Conservation (phyloP, 1,139 yeast genomes). For the Zhuliangozyma parablackwelliae region DNA sequence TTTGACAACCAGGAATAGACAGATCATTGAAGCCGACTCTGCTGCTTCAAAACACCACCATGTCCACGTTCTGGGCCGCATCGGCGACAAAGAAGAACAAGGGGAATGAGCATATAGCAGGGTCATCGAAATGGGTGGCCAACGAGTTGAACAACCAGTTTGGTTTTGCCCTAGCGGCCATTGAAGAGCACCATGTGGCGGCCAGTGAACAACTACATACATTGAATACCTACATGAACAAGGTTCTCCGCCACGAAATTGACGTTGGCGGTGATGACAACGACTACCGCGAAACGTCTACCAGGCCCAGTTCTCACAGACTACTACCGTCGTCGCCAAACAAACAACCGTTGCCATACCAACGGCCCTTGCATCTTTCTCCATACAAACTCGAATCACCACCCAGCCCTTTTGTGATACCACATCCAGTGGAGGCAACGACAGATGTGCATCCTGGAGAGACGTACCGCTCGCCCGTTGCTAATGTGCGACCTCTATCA, state of each 20-base stretch:
- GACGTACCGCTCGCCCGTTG: too few species aligned
- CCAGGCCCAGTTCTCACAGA: neutral
- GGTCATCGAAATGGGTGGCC: conserved; percentile 38
- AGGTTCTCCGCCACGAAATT: conserved; percentile 6
- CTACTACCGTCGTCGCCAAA: neutral
- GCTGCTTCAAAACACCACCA: neutral
- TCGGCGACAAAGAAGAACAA: conserved; percentile 24
- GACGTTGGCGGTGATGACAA: too few species aligned
- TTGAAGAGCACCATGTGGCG: conserved; percentile 17
- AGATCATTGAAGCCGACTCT: too few species aligned
- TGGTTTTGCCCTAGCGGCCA: conserved; percentile 21
- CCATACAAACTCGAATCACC: too few species aligned
- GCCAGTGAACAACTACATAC: conserved; percentile 13
- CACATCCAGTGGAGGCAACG: too few species aligned
- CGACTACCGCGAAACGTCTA: too few species aligned
- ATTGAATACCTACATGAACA: conserved; percentile 20
- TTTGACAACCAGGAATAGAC: too few species aligned
- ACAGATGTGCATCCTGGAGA: too few species aligned
- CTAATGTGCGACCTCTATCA: too few species aligned
- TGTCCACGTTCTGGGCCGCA: conserved; percentile 32
- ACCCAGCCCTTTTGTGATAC: too few species aligned
- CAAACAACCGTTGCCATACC: neutral
- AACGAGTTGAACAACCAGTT: conserved; percentile 27
- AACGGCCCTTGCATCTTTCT: too few species aligned
- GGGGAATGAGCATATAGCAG: conserved; percentile 28